phyloP scores from a whole-genome alignment of 768 basidiomycete genomes.

The Termitomyces sp. region DNA sequence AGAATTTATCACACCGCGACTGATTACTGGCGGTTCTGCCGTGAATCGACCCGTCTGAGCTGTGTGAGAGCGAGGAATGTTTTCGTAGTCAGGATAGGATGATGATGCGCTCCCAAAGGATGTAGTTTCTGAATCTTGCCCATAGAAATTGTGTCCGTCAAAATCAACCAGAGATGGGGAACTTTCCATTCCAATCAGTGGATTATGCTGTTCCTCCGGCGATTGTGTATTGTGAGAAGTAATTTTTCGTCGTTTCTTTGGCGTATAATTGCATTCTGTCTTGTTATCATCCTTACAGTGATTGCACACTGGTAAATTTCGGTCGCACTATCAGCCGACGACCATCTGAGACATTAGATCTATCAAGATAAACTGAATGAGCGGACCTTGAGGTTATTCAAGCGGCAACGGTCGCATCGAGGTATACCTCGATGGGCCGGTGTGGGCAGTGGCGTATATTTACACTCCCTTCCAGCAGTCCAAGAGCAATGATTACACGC shows the following conservation, averaged over 20 bases:
- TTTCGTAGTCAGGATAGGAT: constrained; percentile 14
- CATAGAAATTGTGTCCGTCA: constrained; percentile 31
- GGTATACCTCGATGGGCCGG: constrained; percentile 76
- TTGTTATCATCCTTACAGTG: constrained; percentile 55
- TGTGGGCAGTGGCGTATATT: constrained; percentile 70
- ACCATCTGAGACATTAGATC: neutral
- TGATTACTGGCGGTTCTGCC: constrained; percentile 19
- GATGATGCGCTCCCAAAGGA: constrained; percentile 10
- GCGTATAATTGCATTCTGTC: constrained; percentile 66
- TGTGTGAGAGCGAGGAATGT: neutral
- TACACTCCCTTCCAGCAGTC: constrained; percentile 61
- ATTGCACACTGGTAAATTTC: constrained; percentile 69
- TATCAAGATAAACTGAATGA: neutral
- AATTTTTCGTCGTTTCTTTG: constrained; percentile 63
- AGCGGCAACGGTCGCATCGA: constrained; percentile 67
- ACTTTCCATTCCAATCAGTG: constrained; percentile 9
- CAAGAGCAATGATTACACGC: constrained; percentile 71
- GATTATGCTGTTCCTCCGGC: constrained; percentile 6
- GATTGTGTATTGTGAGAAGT: constrained; percentile 22
- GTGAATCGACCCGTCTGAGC: constrained; percentile 29
- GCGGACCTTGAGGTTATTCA: constrained; percentile 62
- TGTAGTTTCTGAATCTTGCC: constrained; percentile 42
- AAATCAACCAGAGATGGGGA: neutral
- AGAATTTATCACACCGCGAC: neutral
- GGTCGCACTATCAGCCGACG: constrained; percentile 50